Evolutionary conservation across 768 basidiomycete species (phyloP).

Genomic region (Phlebiopsis gigantea): DNA sequence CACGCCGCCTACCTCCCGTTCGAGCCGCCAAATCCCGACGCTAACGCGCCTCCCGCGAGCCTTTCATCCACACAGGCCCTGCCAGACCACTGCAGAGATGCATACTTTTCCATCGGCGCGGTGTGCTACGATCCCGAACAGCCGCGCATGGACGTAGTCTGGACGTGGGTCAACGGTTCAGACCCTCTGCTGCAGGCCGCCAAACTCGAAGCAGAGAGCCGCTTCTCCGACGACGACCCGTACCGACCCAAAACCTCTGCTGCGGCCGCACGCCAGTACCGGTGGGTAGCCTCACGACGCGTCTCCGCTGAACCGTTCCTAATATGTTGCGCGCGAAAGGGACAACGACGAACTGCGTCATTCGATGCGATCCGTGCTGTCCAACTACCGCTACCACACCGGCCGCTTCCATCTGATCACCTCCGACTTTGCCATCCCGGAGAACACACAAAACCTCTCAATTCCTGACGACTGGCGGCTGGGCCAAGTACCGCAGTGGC

Average conservation of each 20-base stretch:
- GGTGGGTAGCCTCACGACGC: slow-evolving; percentile 13
- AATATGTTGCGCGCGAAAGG: slow-evolving; percentile 10
- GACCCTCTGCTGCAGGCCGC: slow-evolving; percentile 20
- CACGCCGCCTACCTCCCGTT: slow-evolving; percentile 21
- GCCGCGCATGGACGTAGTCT: slow-evolving; percentile 24
- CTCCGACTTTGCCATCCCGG: slow-evolving; percentile 27
- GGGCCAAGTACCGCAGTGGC: slow-evolving; percentile 37
- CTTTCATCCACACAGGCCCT: slow-evolving; percentile 18
- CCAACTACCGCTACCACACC: slow-evolving; percentile 25
- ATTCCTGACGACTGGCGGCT: slow-evolving; percentile 22
- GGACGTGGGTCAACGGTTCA: slow-evolving; percentile 30
- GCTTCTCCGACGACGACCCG: slow-evolving; percentile 17
- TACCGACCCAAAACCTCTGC: slow-evolving; percentile 17
- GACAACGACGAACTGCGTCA: slow-evolving; percentile 35
- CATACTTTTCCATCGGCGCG: slow-evolving; percentile 16
- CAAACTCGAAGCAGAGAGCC: slow-evolving; percentile 11
- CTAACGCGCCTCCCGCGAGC: slow-evolving; percentile 2
- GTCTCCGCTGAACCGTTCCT: not conserved
- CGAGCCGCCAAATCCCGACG: slow-evolving; percentile 12
- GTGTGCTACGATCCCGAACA: slow-evolving; percentile 13
- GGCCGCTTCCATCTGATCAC: slow-evolving; percentile 30
- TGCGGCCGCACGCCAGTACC: slow-evolving; percentile 19
- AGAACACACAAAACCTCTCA: slow-evolving; percentile 8
- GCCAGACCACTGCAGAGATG: slow-evolving; percentile 19
- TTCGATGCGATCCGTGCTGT: slow-evolving; percentile 30